Evolutionary conservation across 768 basidiomycete genomes (phyloP), one percentile per base, ranked within the genome.

Genomic region (Hydnomerulius pinastri): DNA sequence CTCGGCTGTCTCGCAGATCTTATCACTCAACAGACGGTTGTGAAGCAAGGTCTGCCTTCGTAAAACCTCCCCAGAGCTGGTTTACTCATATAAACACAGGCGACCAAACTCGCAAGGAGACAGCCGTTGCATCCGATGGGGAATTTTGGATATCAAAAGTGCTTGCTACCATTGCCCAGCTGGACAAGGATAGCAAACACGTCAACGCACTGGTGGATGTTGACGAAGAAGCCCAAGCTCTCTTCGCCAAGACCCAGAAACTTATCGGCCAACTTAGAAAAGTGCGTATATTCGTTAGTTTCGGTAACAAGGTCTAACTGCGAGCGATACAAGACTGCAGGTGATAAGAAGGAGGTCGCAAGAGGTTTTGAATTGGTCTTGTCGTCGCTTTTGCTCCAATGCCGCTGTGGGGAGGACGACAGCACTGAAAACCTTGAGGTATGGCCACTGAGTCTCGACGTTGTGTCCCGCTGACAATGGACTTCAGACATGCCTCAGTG

Each of bases 61-160:
- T 36, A 13, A 4, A 28, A n/a, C n/a, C 20, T 29, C 18, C 37
- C 21, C 25, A 29, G n/a, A 32, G 32, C 46, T 13, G 25, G 15
- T 48, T 32, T 42, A 35, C 11, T 63, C 27, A 58, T 27, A 4
- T 6, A 2, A 1, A 9, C 6, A 43, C 30, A 64, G 73, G 73
- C 29, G 79, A 81, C 35, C 82, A 79, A 54, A 67, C 75, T 1
- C 67, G 67, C 18, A 87, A 84, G 63, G 63, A 76, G n/a, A 66
- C 79, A 15, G 86, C 80, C 2, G 79, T 81, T 18, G 80, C 87
- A 30, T 78, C 82, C 6, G 80, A 90, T 50, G 90, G 91, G 24
- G 78, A 85, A 58, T 82, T 90, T 53, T 97, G 93, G 93, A 73
- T 89, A 8, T 76, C 82, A 3, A 82, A 82, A 60, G 79, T 82